Base-by-base conservation (phyloP, 1,284 basidiomycete species). In the Ganoderma multipileum region DNA sequence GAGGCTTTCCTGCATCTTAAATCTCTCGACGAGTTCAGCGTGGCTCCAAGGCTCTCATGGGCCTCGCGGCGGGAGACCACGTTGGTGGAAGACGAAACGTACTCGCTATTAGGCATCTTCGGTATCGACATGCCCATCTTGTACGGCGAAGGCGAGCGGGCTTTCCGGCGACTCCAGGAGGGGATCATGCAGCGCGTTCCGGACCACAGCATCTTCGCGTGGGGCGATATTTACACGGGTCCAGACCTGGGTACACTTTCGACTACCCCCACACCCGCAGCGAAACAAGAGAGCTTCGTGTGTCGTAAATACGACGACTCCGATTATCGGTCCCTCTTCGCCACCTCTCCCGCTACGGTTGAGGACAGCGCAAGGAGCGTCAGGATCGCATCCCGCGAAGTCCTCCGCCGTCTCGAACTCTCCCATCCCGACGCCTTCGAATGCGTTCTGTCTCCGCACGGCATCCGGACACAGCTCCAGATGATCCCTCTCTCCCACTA, bases 91-190 rank as follows among this genome's bases (percentile, higher is more conserved):
- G 68, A 69, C 64, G 57, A 60, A n/a, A 64, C 68, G 3, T 69
- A 69, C 50, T 66, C 54, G n/a, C 57, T 69, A 1, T 39, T 69
- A 4, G 68, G 68, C 9, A 20, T 69, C 36, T 69, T 69, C 42
- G 64, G 55, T 3, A 65, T 69, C 33, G 52, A 57, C 55, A 69
- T 65, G 61, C 60, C 64, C 30, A 65, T 64, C 4, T 42, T 62
- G 23, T 68, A 68, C 4, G 64, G 64, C 0, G 67, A 68, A 44
- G 67, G 63, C n/a, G 42, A 42, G 2, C 30, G 55, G 2, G 63
- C 60, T 2, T 63, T 68, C 23, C 33, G 38, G 9, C 55, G 68
- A 23, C 57, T 69, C 8, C 68, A 66, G 12, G 64, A 63, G n/a
- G 68, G 59, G 61, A 66, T 69, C 38, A 36, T 68, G 23, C 33